These are phyloP conservation scores for Verticillium nonalfalfae DNA, from an alignment of 2,329 filamentous ascomycete species.

Conservation along the genomic window DNA sequence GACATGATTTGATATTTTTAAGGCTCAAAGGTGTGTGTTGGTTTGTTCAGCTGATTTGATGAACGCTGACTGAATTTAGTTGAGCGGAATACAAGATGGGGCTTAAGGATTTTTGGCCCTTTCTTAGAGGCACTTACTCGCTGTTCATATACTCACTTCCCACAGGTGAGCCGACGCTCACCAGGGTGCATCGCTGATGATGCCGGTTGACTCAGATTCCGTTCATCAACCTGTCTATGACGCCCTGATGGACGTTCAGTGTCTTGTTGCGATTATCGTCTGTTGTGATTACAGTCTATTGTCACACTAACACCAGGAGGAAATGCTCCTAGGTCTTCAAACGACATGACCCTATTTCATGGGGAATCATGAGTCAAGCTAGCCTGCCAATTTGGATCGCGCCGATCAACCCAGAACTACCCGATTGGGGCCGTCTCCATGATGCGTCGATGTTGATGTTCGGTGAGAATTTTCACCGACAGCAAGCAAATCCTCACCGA, in stretches of 20 bases:
- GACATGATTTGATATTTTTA: slow-evolving; percentile 3
- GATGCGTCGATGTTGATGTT: too few relatives aligned
- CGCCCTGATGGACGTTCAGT: slow-evolving; percentile 7
- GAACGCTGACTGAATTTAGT: too few relatives aligned
- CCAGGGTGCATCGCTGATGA: background rate
- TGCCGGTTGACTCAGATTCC: background rate
- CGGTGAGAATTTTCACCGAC: too few relatives aligned
- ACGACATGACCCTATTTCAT: background rate
- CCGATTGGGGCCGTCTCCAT: background rate
- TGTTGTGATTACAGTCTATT: too few relatives aligned
- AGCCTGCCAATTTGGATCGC: background rate
- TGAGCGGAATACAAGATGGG: too few relatives aligned
- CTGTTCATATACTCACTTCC: background rate
- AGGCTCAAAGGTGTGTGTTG: background rate
- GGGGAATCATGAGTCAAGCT: background rate
- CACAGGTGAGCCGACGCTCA: background rate
- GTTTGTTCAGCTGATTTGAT: too few relatives aligned
- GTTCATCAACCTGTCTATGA: slow-evolving; percentile 6
- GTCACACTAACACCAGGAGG: background rate
- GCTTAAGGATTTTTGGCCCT: too few relatives aligned
- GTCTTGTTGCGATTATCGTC: too few relatives aligned
- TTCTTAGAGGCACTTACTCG: too few relatives aligned
- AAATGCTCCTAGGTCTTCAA: background rate
- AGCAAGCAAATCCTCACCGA: too few relatives aligned
- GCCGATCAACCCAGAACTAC: background rate